These are phyloP conservation scores for Ceratobasidium sp. DNA, from an alignment of 1,284 basidiomycete species.

Conservation along the genomic window DNA sequence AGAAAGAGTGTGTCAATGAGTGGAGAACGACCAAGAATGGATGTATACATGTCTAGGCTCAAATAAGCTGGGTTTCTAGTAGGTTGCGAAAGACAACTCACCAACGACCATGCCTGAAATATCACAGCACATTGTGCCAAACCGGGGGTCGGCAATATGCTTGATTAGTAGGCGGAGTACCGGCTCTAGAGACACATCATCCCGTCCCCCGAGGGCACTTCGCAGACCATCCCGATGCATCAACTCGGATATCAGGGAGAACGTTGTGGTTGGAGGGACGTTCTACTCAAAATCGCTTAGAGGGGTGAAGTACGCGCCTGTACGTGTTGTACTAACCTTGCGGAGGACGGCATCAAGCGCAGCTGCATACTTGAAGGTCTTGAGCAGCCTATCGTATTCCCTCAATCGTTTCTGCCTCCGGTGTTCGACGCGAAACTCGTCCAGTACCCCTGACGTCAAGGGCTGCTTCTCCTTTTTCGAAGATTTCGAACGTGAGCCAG, in stretches of 20 bases:
- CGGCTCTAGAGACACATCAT: constrained; percentile 94
- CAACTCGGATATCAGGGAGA: constrained; percentile 92
- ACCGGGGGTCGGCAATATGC: constrained; percentile 88
- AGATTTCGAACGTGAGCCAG: constrained; percentile 51
- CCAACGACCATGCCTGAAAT: constrained; percentile 84
- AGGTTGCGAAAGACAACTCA: constrained; percentile 51
- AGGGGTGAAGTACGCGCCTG: not conserved
- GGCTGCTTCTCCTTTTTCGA: constrained; percentile 52
- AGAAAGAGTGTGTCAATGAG: constrained; percentile 88
- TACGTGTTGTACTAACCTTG: constrained; percentile 61
- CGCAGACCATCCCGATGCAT: constrained; percentile 90
- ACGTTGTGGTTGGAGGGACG: constrained; percentile 83
- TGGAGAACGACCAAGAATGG: constrained; percentile 91
- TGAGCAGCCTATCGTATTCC: constrained; percentile 90
- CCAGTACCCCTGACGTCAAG: constrained; percentile 54
- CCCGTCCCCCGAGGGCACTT: constrained; percentile 86
- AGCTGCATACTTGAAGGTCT: constrained; percentile 93
- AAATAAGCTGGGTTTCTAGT: not conserved
- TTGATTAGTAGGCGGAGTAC: constrained; percentile 84
- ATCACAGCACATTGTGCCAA: constrained; percentile 87
- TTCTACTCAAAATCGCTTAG: constrained; percentile 54
- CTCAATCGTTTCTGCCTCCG: constrained; percentile 75
- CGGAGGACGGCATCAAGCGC: constrained; percentile 89
- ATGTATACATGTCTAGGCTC: constrained; percentile 82
- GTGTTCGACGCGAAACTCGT: constrained; percentile 79